Conservation (phyloP, 768 basidiomycete genomes). For the Hericium alpestre region DNA sequence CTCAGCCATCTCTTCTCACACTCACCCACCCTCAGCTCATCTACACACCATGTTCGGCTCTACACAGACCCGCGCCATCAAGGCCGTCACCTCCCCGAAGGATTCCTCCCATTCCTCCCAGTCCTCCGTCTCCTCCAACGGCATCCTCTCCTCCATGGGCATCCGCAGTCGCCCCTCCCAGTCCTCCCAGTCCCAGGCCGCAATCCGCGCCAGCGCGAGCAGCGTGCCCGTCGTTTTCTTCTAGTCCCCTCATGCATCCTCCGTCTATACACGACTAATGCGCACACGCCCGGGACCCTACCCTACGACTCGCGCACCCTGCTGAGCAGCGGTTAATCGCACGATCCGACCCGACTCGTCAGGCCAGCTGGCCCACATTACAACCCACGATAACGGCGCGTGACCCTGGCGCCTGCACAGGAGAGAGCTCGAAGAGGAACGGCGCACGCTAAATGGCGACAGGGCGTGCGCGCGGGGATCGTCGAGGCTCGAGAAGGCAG, state of each 20-base stretch:
- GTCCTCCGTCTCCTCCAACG: not conserved
- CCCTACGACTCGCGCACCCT: not conserved
- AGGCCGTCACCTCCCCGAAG: not conserved
- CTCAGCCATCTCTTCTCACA: not conserved
- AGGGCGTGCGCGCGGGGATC: too few species aligned
- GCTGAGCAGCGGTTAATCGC: not conserved
- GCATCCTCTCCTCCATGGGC: not conserved
- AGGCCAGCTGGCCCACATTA: too few species aligned
- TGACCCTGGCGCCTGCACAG: too few species aligned
- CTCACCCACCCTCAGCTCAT: not conserved
- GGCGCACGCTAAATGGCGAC: too few species aligned
- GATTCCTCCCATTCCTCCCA: constrained; percentile 10
- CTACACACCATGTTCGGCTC: not conserved
- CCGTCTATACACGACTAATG: not conserved
- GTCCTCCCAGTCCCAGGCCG: constrained; percentile 6
- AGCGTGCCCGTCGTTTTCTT: constrained; percentile 51
- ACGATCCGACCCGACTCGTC: not conserved
- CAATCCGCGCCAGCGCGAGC: constrained; percentile 40
- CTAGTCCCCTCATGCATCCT: constrained; percentile 21
- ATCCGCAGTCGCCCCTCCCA: constrained; percentile 1
- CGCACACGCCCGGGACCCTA: not conserved
- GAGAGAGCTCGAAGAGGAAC: too few species aligned
- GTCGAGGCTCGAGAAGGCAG: too few species aligned
- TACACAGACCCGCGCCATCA: not conserved
- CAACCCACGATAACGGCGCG: too few species aligned